Evolutionary conservation across 2,329 filamentous ascomycete species (phyloP), one percentile per base, ranked within the genome.

Genomic region (Ophiosphaerella herpotricha): DNA sequence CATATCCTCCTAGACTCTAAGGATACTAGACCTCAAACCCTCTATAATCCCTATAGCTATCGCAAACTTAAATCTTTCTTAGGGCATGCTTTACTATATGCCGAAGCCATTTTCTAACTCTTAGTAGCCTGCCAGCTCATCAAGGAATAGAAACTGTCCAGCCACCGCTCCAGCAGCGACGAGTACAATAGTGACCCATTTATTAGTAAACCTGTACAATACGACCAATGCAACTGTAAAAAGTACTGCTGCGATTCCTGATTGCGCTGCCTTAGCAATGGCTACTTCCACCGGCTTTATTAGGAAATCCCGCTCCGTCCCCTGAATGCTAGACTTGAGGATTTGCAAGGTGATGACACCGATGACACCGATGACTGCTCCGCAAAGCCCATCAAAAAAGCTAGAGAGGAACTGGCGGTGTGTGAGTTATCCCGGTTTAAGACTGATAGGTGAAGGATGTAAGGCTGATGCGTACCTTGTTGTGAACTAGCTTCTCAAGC

Each of bases 301-400:
- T 34, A 24, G 14, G 26, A 54, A 51, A 50, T 51, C 43, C 42
- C 48, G 34, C 39, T 47, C 48, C 13, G 52, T 47, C 21, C 64
- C 65, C 36, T 63, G 50, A 29, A 69, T 56, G 41, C 63, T 63
- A 12, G 64, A 60, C 46, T 64, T 64, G 31, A 71, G 56, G 51
- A 70, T 67, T 43, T 70, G 60, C 33, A 58, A 53, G 13, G 61
- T 58, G 44, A 68, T 67, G 40, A 70, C 58, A 39, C 63, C 66
- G 39, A 71, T 71, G 32, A 68, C 66, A 32, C 67, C 67, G 41
- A 71, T 61, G 18, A 70, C 65, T 8, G 67, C 51, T 34, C 61
- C 67, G 45, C 65, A 70, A 16, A 71, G 61, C 7, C 67, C 66
- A 52, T 70, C 66, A 54, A 69, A 70, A 50, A 71, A 71, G 39